Percentiles rank a stretch among this genome's conserved stretches.
Evolutionary conservation across 371 early-diverging fungal genomes (phyloP).

Genomic region (Apophysomyces trapeziformis): DNA sequence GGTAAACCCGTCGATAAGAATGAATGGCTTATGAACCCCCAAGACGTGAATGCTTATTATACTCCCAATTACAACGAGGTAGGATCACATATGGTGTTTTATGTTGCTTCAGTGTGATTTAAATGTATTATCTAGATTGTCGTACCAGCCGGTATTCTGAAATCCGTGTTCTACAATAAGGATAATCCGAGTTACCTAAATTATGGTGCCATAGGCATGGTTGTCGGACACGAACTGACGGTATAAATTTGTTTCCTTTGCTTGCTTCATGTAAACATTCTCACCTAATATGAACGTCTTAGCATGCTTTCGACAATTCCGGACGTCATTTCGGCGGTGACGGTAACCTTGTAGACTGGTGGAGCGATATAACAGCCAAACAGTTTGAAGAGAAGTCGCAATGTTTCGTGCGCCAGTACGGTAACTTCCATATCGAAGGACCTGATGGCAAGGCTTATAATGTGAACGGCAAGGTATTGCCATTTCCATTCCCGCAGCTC

Average conservation of each 20-base stretch:
- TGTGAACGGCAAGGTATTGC: constrained; percentile 46
- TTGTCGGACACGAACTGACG: constrained; percentile 65
- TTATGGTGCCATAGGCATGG: constrained; percentile 59
- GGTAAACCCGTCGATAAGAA: constrained; percentile 46
- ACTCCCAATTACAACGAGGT: constrained; percentile 56
- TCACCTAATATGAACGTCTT: background rate
- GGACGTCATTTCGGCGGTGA: constrained; percentile 60
- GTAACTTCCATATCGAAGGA: constrained; percentile 44
- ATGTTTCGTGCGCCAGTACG: constrained; percentile 70
- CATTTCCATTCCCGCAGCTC: background rate
- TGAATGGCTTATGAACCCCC: constrained; percentile 61
- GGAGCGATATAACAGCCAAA: constrained; percentile 55
- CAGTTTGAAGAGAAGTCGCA: constrained; percentile 54
- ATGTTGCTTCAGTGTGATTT: background rate
- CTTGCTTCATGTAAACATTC: background rate
- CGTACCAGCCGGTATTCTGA: constrained; percentile 67
- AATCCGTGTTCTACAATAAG: constrained; percentile 53
- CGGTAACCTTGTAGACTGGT: constrained; percentile 59
- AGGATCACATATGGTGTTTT: background rate
- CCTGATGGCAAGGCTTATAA: constrained; percentile 27
- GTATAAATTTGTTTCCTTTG: constrained; percentile 21
- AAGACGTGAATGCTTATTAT: constrained; percentile 68
- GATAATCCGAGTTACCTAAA: constrained; percentile 49
- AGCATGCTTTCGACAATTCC: constrained; percentile 53
- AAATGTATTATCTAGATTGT: constrained; percentile 38